A percentile compares a stretch with the other conserved stretches of the same genome.
Evolutionary conservation across 192 early-diverging fungal genomes (phyloP).

Genomic region (Gryganskiella cystojenkinii): DNA sequence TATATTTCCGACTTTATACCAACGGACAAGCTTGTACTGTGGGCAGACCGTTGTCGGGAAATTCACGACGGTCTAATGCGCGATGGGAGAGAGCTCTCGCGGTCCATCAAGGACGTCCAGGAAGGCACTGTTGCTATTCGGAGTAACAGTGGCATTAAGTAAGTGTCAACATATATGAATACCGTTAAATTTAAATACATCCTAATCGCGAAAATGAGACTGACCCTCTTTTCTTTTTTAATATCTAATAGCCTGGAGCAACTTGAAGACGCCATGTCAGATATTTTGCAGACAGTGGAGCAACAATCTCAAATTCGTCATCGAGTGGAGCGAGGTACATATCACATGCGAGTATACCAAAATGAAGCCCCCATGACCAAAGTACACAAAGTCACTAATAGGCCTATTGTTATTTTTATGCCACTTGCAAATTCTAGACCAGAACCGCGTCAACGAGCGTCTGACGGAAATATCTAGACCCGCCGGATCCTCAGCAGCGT

Average conservation of each 20-base stretch:
- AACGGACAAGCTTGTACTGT: slow-evolving; percentile 43
- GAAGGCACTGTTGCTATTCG: slow-evolving; percentile 43
- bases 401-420: too few relatives aligned
- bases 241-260: slow-evolving; percentile 29
- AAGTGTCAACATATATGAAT: too few relatives aligned
- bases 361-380: background rate
- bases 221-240: background rate
- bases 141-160: slow-evolving; percentile 50
- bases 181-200: too few relatives aligned
- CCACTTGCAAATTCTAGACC: slow-evolving; percentile 11
- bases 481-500: slow-evolving; percentile 21
- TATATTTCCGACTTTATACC: slow-evolving; percentile 52
- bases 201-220: too few relatives aligned
- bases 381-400: background rate
- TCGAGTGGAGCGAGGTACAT: slow-evolving; percentile 28
- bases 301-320: slow-evolving; percentile 43
- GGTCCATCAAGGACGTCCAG: slow-evolving; percentile 44
- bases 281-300: slow-evolving; percentile 39
- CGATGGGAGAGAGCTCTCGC: slow-evolving; percentile 40
- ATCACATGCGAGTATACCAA: background rate
- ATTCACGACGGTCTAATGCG: slow-evolving; percentile 34
- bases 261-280: slow-evolving; percentile 39
- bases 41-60: slow-evolving; percentile 48
- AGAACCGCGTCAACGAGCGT: slow-evolving; percentile 16
- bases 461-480: slow-evolving; percentile 29